Percentiles rank a stretch among this genome's conserved stretches.
These are phyloP conservation scores for Hypoxylon rickii DNA, from an alignment of 495 filamentous ascomycete species.

Conservation along the genomic window DNA sequence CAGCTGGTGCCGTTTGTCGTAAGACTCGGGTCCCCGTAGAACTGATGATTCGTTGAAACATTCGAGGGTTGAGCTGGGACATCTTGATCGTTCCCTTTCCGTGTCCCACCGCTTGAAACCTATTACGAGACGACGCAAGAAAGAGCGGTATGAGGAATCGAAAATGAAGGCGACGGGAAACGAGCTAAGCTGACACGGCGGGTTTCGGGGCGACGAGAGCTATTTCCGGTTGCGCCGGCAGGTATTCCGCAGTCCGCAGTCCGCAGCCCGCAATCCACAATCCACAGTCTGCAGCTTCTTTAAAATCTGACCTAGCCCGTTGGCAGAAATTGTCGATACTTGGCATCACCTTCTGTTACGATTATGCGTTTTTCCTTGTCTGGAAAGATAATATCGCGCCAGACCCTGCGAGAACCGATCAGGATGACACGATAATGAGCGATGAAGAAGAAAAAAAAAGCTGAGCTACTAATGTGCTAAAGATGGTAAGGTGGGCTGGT, in stretches of 20 bases:
- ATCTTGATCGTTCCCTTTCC: constrained; percentile 10
- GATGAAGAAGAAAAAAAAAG: constrained; percentile 17
- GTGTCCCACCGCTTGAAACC: background rate
- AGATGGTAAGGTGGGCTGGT: no score
- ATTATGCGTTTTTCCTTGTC: no score
- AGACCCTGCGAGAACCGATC: constrained; percentile 1
- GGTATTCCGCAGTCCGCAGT: background rate
- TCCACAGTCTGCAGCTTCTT: no score
- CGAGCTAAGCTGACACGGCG: background rate
- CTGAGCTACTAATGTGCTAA: no score
- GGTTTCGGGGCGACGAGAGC: constrained; percentile 20
- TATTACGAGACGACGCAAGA: background rate
- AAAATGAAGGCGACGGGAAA: constrained; percentile 1
- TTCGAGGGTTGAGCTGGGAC: constrained; percentile 28
- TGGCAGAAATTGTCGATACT: no score
- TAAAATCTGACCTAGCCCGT: no score
- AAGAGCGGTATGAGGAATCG: background rate
- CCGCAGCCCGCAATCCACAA: no score
- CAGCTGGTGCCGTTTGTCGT: constrained; percentile 23
- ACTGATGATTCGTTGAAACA: constrained; percentile 22
- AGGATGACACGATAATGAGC: constrained; percentile 28
- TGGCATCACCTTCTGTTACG: no score
- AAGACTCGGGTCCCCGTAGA: constrained; percentile 12
- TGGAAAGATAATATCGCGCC: background rate
- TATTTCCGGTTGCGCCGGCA: constrained; percentile 22